These are phyloP conservation scores for Verticillium tricorpus DNA, from an alignment of 2,329 filamentous ascomycete species.

Conservation along the genomic window DNA sequence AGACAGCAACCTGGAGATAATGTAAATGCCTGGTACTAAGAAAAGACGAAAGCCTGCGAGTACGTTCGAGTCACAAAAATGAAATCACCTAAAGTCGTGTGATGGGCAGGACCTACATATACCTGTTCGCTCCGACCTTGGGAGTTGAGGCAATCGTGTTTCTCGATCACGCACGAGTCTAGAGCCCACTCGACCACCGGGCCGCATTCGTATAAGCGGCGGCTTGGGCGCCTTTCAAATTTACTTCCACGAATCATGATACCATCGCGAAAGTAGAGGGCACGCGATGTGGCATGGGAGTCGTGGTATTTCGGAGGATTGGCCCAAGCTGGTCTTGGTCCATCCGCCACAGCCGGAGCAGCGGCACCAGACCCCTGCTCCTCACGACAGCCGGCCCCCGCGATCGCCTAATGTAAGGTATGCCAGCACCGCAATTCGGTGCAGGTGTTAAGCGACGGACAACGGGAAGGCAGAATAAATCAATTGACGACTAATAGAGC, in stretches of 20 bases:
- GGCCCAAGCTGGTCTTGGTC: neutral
- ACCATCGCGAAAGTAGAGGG: neutral
- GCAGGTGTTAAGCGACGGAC: neutral
- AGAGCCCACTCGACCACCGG: neutral
- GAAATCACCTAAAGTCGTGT: neutral
- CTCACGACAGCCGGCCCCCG: neutral
- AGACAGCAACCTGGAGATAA: too few relatives aligned
- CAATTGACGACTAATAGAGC: neutral
- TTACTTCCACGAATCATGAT: neutral
- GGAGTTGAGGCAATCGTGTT: neutral
- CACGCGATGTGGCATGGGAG: neutral
- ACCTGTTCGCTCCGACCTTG: neutral
- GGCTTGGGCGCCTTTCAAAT: neutral
- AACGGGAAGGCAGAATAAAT: neutral
- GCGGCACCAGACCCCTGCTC: neutral
- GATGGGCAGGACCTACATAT: neutral
- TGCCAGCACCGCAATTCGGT: neutral
- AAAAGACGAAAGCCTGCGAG: too few relatives aligned
- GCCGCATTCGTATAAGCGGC: neutral
- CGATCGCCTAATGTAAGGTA: neutral
- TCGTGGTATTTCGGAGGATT: neutral
- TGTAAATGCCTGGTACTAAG: too few relatives aligned
- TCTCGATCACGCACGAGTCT: neutral
- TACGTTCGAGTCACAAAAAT: too few relatives aligned
- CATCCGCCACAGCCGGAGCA: neutral